Evolutionary conservation across 352 stramenopile species (phyloP), one percentile per base, ranked within the genome.

Genomic region (Pythium dissimile): DNA sequence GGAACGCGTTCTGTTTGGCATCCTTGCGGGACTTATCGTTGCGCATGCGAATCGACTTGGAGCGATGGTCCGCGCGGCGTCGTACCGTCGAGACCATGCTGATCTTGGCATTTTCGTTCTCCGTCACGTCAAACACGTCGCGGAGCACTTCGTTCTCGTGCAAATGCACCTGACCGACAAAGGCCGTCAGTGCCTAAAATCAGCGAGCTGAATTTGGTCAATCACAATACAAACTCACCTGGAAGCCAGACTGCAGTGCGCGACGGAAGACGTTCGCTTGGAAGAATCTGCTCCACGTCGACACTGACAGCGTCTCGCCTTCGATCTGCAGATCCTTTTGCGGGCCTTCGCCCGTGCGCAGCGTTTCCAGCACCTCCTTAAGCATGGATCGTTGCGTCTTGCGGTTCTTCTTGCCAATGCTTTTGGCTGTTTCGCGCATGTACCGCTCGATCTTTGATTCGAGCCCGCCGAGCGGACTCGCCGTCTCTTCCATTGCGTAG

Each of bases 361-460:
- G 52, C 34, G 78, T 86, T 63, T 86, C 75, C 35, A 89, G 57
- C 23, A 89, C 78, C 38, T 86, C 75, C 48, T 89, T 89, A 32
- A 89, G 62, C 61, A 76, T 76, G 54, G 75, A 86, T 10, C 78
- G 69, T 54, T 89, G 78, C 9, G 49, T 44, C 55, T 86, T 86
- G 35, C 78, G 69, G 54, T 76, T 89, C 64, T 89, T 89, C 62
- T 89, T 89, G 54, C 78, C 78, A 20, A 89, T 80, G 37, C 53
- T 83, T 54, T 89, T 88, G 35, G 59, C 78, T n/a, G 75, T 76
- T 51, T 86, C 73, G 32, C 71, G 73, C 73, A 89, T 85, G 54
- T 77, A 86, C 28, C 51, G 50, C 50, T 73, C 69, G 53, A 89
- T 84, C 48, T 79, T 80, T 9, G 73, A 58, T 27, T 77, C 62